Base-by-base conservation (phyloP, 1,139 yeast genomes). In the Pichia sp. region DNA sequence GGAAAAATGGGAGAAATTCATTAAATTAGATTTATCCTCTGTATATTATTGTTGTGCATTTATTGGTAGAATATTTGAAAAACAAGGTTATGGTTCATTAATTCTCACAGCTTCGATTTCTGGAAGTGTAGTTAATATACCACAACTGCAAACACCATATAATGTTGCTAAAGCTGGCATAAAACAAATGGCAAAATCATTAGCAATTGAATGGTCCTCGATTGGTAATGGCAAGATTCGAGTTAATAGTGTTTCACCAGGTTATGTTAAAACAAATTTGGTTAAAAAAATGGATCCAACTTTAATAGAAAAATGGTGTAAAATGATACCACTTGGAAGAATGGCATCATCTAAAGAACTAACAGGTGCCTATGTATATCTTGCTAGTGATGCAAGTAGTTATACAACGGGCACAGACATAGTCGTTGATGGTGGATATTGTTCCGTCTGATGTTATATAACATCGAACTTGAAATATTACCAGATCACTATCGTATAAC, bases 371-470 rank as follows among this genome's bases (percentile, higher is more conserved):
- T 89, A 86, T 66, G 70, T 87, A 41, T 89, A 84, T 67, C 69
- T 89, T 55, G 96, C 95, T 4, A 80, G 90, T 28, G 82, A 85
- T 59, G 96, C 96, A 4, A 77, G 90, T 35, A 76, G 90, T 10
- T 89, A 76, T 66, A 82, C 95, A 43, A 86, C 96, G 6, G 97
- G 96, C 39, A 62, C 85, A 20, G 95, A 89, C 59, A 67, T 89
- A 42, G 67, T 75, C 33, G 90, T 87, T 41, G 97, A 89, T 60
- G 97, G 97, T 53, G 97, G 96, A 39, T 89, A 89, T 71, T 60
- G 43, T 27, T 38, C 31, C 26, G 45, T 50, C 4, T 50, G 26
- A 36, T 23, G 2, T 33, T 9, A 12, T 7, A 33, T 33, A 24
- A 6, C 5, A 4, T 8, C 10, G 6, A 29, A 16, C 16, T 16